Evolutionary conservation across 345 rosid species (phyloP), one percentile per base, ranked within the genome.

Genomic region (Acer yangbiense): DNA sequence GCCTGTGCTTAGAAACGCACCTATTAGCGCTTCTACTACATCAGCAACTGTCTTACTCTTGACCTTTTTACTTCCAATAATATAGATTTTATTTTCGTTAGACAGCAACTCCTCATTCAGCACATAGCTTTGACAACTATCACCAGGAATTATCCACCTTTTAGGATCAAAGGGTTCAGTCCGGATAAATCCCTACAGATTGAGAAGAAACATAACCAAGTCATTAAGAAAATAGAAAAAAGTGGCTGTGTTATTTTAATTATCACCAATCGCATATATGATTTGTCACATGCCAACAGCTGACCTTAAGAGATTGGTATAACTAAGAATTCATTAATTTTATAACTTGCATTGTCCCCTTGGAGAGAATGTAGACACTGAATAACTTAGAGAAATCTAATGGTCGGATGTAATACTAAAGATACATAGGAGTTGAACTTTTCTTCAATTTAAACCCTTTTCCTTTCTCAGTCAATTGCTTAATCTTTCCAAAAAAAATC

Each of bases 1-100:
- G 1, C 91, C 98, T 1, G 83, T 52, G 74, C 93, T 89, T 35
- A 96, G 87, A 77, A 84, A 92, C 52, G 92, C 98, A 77, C 98
- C 99, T 39, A 96, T 83, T 52, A 96, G 83, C 16, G 98, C 88
- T 90, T 96, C 98, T 2, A 94, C 97, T 81, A 73, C 95, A 82
- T 96, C 98, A 6, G 98, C 98, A 54, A 96, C 88, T 29, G 10
- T 82, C 88, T 96, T 92, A 60, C 79, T 57, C 79, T 87, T 92
- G 39, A 96, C 0, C 69, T 78, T 86, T 76, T 88, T 87, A 62
- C 54, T 88, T 60, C 82, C 83, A 27, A 44, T 50, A 17, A 84
- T 77, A 63, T 89, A 91, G 35, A 96, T 85, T 72, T 77, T 92
- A 66, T 77, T 78, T 43, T 58, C 21, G 9, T 83, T 72, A 14